Conservation (phyloP, 768 basidiomycete species). For the Thelephora aurantiotincta region DNA sequence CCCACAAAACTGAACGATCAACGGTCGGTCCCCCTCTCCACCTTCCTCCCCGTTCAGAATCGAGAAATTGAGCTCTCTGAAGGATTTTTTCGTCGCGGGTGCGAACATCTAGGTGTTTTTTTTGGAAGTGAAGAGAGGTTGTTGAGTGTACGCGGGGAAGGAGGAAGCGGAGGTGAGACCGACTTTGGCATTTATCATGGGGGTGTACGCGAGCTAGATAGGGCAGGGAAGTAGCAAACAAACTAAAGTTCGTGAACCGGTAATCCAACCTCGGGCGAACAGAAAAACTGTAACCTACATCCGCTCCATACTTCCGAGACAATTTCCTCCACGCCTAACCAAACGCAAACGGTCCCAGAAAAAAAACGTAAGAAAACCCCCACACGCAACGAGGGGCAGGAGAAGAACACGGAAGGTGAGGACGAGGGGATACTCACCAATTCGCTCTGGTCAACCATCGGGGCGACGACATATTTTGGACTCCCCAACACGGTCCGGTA, state of each 20-base stretch:
- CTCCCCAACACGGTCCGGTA: constrained; percentile 67
- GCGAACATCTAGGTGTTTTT: constrained; percentile 40
- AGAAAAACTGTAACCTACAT: constrained; percentile 29
- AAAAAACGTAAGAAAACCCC: background rate
- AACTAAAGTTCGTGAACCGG: background rate
- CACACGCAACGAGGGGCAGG: background rate
- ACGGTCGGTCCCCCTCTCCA: constrained; percentile 57
- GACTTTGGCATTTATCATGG: constrained; percentile 95
- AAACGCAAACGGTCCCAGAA: no score
- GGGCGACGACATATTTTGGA: constrained; percentile 85
- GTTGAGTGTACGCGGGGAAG: background rate
- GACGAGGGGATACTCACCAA: constrained; percentile 46
- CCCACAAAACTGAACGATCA: constrained; percentile 89
- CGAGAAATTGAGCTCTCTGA: constrained; percentile 56
- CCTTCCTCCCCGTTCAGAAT: constrained; percentile 73
- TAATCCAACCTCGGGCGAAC: constrained; percentile 2
- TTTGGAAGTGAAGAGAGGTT: background rate
- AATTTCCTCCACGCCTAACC: constrained; percentile 79
- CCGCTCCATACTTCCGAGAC: constrained; percentile 69
- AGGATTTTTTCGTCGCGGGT: constrained; percentile 33
- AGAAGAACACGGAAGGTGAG: no score
- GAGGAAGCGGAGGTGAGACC: background rate
- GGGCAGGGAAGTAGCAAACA: constrained; percentile 9
- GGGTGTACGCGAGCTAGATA: constrained; percentile 74
- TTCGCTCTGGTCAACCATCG: constrained; percentile 98